A percentile compares a stretch with the other conserved stretches of the same genome.
Evolutionary conservation across 78 protist genomes (phyloP).

Genomic region (slime mould (Dictyostelium discoideum)): dicty_2.7 NC_007091.3:1386001-1386500

Average conservation of each 20-base stretch:
- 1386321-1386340: constrained; percentile 81
- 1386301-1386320: constrained; percentile 5
- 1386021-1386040: constrained; percentile 70
- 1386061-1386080: constrained; percentile 37
- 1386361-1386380: constrained; percentile 85
- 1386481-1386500: constrained; percentile 83
- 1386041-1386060: constrained; percentile 84
- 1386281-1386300: too few relatives aligned
- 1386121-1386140: background rate
- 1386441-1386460: constrained; percentile 87
- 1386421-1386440: constrained; percentile 74
- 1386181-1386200: too few relatives aligned
- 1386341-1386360: constrained; percentile 34
- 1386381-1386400: constrained; percentile 84
- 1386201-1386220: too few relatives aligned
- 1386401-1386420: constrained; percentile 70
- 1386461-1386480: constrained; percentile 88
- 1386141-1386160: background rate
- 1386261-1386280: background rate
- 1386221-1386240: background rate
- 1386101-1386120: constrained; percentile 49
- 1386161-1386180: too few relatives aligned
- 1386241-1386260: background rate
- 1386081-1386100: constrained; percentile 84
- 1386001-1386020: constrained; percentile 66